phyloP scores from a whole-genome alignment of 164 flowering plant genomes.

The Berberis vulgaris region DNA sequence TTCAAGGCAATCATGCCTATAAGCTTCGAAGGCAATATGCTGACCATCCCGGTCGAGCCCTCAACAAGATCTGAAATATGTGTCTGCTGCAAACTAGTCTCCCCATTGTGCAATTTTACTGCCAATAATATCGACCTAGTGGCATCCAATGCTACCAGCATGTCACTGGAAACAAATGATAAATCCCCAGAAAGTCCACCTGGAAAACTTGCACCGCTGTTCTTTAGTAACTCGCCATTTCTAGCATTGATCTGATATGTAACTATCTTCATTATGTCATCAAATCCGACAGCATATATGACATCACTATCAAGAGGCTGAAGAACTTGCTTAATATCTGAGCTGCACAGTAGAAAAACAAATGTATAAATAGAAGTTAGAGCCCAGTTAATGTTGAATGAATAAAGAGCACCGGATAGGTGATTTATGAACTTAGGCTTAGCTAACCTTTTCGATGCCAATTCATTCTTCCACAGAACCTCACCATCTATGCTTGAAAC shows the following conservation, averaged over 20 bases:
- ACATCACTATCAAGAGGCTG: constrained; percentile 47
- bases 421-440: constrained; percentile 2
- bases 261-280: constrained; percentile 42
- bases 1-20: constrained; percentile 48
- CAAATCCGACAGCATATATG: constrained; percentile 58
- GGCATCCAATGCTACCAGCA: constrained; percentile 57
- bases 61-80: constrained; percentile 45
- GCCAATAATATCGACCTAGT: constrained; percentile 41
- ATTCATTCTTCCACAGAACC: constrained; percentile 68
- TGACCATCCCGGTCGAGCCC: constrained; percentile 43
- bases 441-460: constrained; percentile 57
- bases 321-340: constrained; percentile 54
- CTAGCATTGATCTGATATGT: constrained; percentile 42
- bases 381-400: not conserved
- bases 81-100: constrained; percentile 38
- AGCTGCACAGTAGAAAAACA: constrained; percentile 32
- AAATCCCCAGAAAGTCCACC: constrained; percentile 62
- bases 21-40: constrained; percentile 48
- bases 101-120: constrained; percentile 39
- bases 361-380: too few relatives aligned
- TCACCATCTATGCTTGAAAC: constrained; percentile 84
- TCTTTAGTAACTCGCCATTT: constrained; percentile 66
- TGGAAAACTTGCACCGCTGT: constrained; percentile 36
- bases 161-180: constrained; percentile 43
- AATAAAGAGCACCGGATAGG: not conserved